phyloP scores from a whole-genome alignment of 305 asterid genomes.

The Solanum hybrid region DNA sequence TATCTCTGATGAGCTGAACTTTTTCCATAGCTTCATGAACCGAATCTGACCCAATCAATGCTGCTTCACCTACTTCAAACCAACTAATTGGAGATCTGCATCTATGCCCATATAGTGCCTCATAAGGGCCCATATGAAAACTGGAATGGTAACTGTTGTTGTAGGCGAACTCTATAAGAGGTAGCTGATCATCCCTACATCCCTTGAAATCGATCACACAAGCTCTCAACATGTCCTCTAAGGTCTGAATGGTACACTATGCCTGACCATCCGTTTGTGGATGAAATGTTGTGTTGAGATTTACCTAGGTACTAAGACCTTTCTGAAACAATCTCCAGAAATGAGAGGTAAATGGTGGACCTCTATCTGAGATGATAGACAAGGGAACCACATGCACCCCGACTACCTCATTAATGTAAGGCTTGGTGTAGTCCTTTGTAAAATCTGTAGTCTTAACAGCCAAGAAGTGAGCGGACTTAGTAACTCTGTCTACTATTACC shows the following conservation, averaged over 20 bases:
- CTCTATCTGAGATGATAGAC: neutral
- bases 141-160: neutral
- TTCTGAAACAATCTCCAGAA: neutral
- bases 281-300: neutral
- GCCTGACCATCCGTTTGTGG: neutral
- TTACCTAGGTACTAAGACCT: neutral
- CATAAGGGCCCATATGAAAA: neutral
- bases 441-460: too few relatives aligned
- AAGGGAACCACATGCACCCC: neutral
- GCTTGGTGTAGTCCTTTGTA: neutral
- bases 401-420: neutral
- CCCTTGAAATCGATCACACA: neutral
- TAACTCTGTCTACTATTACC: neutral
- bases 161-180: neutral
- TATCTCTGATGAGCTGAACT: neutral
- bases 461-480: neutral
- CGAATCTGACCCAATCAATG: neutral
- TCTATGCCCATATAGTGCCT: neutral
- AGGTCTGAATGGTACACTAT: neutral
- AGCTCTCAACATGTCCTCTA: neutral
- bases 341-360: neutral
- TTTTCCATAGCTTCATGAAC: neutral
- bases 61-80: neutral
- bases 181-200: neutral
- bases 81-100: neutral